Evolutionary conservation across 2,329 filamentous ascomycete genomes (phyloP).

Genomic region (Aspergillus fijiensis): DNA sequence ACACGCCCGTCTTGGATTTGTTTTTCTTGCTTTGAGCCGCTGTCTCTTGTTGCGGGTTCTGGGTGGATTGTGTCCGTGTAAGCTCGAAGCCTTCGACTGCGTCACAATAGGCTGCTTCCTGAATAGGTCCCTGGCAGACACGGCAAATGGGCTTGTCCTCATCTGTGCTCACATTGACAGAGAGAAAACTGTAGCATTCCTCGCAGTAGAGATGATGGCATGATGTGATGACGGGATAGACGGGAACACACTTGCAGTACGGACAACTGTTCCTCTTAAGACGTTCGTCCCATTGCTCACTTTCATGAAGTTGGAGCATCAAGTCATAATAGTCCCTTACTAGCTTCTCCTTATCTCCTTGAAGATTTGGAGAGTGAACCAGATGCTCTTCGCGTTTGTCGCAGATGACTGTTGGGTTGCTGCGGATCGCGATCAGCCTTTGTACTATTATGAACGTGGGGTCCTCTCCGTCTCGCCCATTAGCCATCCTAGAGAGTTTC

Average conservation of each 20-base stretch:
- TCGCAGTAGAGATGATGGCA: constrained; percentile 60
- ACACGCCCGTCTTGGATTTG: neutral
- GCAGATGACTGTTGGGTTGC: neutral
- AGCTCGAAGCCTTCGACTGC: constrained; percentile 8
- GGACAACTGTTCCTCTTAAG: constrained; percentile 40
- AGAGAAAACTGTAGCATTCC: constrained; percentile 42
- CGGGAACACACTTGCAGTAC: constrained; percentile 43
- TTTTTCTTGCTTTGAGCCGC: neutral
- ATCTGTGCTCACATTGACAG: constrained; percentile 19
- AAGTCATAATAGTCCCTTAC: constrained; percentile 43
- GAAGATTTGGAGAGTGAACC: neutral
- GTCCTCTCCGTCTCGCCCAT: constrained; percentile 18
- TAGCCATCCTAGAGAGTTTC: constrained; percentile 38
- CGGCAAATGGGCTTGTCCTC: constrained; percentile 26
- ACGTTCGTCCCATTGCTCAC: constrained; percentile 38
- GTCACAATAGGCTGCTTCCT: constrained; percentile 15
- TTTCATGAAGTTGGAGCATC: constrained; percentile 35
- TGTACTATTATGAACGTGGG: constrained; percentile 23
- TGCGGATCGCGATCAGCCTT: constrained; percentile 30
- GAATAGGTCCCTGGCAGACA: constrained; percentile 15
- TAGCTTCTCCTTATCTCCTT: constrained; percentile 15
- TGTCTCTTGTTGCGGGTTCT: neutral
- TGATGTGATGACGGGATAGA: constrained; percentile 46
- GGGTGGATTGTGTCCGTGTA: neutral
- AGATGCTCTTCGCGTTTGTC: neutral